These are phyloP conservation scores for Sporobolus alterniflorus DNA, from an alignment of 202 grass and related monocot species.

Conservation along the genomic window DNA sequence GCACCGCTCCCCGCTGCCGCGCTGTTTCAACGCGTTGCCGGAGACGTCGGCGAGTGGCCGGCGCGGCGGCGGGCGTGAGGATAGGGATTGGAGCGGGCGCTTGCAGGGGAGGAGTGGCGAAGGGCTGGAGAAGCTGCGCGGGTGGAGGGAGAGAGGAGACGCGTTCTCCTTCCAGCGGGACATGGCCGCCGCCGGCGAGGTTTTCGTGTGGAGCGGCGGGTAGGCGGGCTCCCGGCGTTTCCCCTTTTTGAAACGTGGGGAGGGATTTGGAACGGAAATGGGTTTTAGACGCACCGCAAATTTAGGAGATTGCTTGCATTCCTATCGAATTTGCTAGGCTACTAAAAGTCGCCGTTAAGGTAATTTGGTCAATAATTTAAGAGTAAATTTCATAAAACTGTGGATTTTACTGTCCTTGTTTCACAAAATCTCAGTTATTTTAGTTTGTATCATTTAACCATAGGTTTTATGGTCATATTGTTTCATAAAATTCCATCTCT, in stretches of 20 bases:
- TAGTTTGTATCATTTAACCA: no score
- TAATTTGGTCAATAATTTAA: no score
- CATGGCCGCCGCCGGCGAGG: constrained; percentile 44
- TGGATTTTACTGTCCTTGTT: no score
- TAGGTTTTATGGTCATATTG: no score
- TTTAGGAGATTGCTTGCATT: no score
- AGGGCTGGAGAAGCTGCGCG: constrained; percentile 3
- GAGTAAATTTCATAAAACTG: no score
- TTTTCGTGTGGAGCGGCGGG: constrained; percentile 14
- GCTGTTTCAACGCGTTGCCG: constrained; percentile 34
- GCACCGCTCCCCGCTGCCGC: not conserved
- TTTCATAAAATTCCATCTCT: no score
- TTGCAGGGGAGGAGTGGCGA: constrained; percentile 47
- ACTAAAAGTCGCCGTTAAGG: no score
- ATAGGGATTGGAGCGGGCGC: constrained; percentile 35
- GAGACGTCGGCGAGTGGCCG: constrained; percentile 44
- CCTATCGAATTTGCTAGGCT: no score
- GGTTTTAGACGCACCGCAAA: no score
- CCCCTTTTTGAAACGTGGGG: not conserved
- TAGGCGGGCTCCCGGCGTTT: not conserved
- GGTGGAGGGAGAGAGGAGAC: not conserved
- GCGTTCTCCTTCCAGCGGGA: constrained; percentile 49
- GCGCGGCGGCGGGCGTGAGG: constrained; percentile 42
- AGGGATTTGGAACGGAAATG: not conserved
- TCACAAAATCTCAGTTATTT: no score